phyloP scores from a whole-genome alignment of 495 filamentous ascomycete species.

The Tuber brumale region DNA sequence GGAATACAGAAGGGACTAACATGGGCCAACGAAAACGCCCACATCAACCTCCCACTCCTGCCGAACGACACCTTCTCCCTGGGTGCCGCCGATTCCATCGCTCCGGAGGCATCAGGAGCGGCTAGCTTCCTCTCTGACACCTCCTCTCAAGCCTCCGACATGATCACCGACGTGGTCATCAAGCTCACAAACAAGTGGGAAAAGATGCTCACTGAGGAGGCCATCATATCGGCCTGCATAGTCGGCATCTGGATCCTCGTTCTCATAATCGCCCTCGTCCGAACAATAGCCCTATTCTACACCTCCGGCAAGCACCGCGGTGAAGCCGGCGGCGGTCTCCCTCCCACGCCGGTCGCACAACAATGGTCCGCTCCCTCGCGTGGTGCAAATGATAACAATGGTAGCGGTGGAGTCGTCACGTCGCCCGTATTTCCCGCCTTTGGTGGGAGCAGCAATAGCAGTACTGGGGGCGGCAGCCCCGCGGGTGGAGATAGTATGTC shows the following conservation, averaged over 20 bases:
- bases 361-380: background rate
- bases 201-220: conserved; percentile 61
- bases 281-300: conserved; percentile 53
- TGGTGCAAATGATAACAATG: background rate
- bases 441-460: conserved; percentile 9
- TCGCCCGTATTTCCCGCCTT: conserved; percentile 22
- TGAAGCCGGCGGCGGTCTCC: conserved; percentile 46
- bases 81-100: conserved; percentile 62
- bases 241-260: conserved; percentile 70
- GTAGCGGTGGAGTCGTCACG: background rate
- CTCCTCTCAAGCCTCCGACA: conserved; percentile 61
- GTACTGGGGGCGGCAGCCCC: conserved; percentile 14
- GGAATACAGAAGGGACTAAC: conserved; percentile 75
- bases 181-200: conserved; percentile 59
- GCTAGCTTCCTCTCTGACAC: conserved; percentile 72
- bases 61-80: conserved; percentile 74
- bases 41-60: conserved; percentile 72
- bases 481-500: conserved; percentile 5
- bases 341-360: background rate
- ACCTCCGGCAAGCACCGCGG: conserved; percentile 50
- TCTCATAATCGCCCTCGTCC: conserved; percentile 62
- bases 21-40: conserved; percentile 80
- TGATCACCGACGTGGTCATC: conserved; percentile 67
- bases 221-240: conserved; percentile 65
- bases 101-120: conserved; percentile 49